Conservation (phyloP, 768 basidiomycete species). For the Agrocybe pediades region DNA sequence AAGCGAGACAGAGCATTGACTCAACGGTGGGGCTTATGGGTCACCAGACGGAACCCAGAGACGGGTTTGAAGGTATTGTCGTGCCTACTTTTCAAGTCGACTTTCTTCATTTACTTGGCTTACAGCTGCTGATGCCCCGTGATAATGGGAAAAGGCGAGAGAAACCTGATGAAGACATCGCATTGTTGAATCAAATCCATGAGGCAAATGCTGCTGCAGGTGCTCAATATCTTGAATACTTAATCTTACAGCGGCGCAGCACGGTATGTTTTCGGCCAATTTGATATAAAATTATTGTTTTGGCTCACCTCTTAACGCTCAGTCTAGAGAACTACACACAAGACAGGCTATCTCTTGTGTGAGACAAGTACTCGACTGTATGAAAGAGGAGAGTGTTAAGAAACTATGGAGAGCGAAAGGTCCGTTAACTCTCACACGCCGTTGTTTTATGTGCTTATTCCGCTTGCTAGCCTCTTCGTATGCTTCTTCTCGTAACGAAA, state of each 20-base stretch:
- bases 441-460: slow-evolving; percentile 2
- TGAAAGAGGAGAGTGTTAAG: slow-evolving; percentile 49
- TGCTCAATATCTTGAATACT: slow-evolving; percentile 75
- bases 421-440: slow-evolving; percentile 19
- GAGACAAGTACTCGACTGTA: slow-evolving; percentile 50
- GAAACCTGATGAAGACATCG: slow-evolving; percentile 62
- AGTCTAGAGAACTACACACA: slow-evolving; percentile 68
- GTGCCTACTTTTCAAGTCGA: neutral
- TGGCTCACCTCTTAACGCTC: slow-evolving; percentile 1
- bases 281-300: neutral
- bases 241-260: slow-evolving; percentile 71
- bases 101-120: neutral
- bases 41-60: slow-evolving; percentile 67
- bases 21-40: slow-evolving; percentile 81
- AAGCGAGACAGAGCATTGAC: slow-evolving; percentile 62
- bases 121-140: slow-evolving; percentile 67
- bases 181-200: slow-evolving; percentile 56
- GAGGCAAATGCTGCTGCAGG: slow-evolving; percentile 62
- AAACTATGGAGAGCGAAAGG: slow-evolving; percentile 78
- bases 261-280: slow-evolving; percentile 42
- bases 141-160: slow-evolving; percentile 57
- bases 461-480: slow-evolving; percentile 50
- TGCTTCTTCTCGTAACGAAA: slow-evolving; percentile 38
- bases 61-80: slow-evolving; percentile 65
- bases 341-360: slow-evolving; percentile 62